Evolutionary conservation across 2,329 filamentous ascomycete species (phyloP), one percentile per base, ranked within the genome.

Genomic region (Colletotrichum acutatum): DNA sequence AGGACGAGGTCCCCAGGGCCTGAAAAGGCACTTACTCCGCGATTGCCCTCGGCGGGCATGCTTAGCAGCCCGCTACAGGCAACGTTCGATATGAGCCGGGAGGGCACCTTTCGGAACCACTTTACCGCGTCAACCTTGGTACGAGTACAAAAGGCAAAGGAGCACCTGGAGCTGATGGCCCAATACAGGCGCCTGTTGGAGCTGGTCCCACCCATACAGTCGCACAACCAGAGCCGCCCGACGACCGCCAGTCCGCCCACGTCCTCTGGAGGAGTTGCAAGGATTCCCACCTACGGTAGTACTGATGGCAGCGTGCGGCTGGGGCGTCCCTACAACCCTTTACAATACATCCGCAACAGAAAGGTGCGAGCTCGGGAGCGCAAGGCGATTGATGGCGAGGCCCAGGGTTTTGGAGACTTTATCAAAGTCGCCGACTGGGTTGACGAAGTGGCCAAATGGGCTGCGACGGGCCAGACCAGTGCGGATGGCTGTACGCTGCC

Each of bases 261-360:
- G 0, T 86, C 87, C 9, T 84, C 86, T 28, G 74, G 78, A 61
- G 59, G 86, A 62, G 82, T 77, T 67, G 52, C 71, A 80, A 74
- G 71, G 16, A 58, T 66, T 11, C 59, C 75, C 11, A 75, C 72
- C 2, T 66, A 67, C 1, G 74, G 78, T 83, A 60, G 76, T 83
- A 72, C 69, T 79, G 85, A 77, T 66, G 80, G 71, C 73, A 81
- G 67, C 81, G 82, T 74, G 63, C 84, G 76, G 71, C 81, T 92
- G 8, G 93, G 93, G 5, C 91, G 95, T 65, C 84, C 87, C 2
- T 98, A 98, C 80, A 98, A 99, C 80, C 97, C 96, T 5, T 84
- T 99, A 28, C 97, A 98, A 81, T 95, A 95, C 77, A 93, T 98
- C 68, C 92, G 97, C 24, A 98, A 99, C 79, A 90, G 96, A 60